Base-by-base conservation (phyloP, 805 yeast genomes). In the Pichia occidentalis region DNA sequence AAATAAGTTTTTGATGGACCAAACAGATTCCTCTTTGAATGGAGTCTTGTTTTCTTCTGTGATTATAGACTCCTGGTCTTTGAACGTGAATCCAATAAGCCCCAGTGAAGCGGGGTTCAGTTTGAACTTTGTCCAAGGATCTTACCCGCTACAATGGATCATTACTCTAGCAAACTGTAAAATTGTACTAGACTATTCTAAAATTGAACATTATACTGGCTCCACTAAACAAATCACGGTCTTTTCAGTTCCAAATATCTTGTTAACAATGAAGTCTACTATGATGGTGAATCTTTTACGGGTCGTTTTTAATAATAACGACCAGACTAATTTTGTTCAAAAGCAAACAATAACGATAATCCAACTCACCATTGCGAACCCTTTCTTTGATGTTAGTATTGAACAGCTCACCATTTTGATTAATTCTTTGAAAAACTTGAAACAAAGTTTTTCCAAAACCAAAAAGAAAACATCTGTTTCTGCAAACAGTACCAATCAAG, bases 81-180 rank as follows among this genome's bases (percentile, higher is more conserved):
- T 46, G 4, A 44, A 40, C 34, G 26, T 51, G 10, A 38, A 52
- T 3, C 44, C 43, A 12, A 30, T 56, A 10, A 41, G 36, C 25
- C 32, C 37, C 5, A 50, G 46, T 32, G 51, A 53, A 40, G 61
- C 76, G 2, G 77, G 79, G 2, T 73, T 57, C 45, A 73, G 71
- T 28, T 47, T 73, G 10, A 41, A 57, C 13, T 73, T 63, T 38
- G 52, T 53, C 4, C 57, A 59, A 23, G 52, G 56, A 4, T 77
- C 72, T 39, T 57, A 53, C 14, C 77, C 78, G 2, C 49, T 63
- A 19, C 67, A 65, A 34, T 39, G 61, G 20, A 55, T 64, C 9
- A 25, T 58, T 7, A 62, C 68, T 7, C 35, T 67, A n/a, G 57
- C 71, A 13, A 63, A 67, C 12, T 42, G 65, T 1, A 57, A 59